Evolutionary conservation across 2,329 filamentous ascomycete species (phyloP).

Genomic region (Epichloe typhina): DNA sequence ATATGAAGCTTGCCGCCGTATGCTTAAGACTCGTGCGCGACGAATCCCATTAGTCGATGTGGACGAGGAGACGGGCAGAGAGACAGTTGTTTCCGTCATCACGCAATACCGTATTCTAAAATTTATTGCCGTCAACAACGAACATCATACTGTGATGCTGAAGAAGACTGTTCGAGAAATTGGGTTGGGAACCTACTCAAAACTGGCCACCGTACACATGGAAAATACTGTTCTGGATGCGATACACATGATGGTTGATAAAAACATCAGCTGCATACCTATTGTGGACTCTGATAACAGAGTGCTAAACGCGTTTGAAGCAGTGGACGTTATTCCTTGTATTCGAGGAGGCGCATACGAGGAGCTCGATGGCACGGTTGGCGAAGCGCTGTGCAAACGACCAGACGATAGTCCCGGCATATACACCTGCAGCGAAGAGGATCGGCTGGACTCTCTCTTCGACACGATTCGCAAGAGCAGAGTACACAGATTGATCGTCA

Average conservation of each 20-base stretch:
- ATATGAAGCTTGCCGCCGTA: slow-evolving; percentile 88
- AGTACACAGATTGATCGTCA: slow-evolving; percentile 83
- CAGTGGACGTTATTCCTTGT: slow-evolving; percentile 90
- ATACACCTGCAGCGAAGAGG: slow-evolving; percentile 85
- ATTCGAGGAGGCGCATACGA: slow-evolving; percentile 92
- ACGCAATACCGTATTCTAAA: slow-evolving; percentile 98
- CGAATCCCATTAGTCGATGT: slow-evolving; percentile 88
- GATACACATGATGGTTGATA: slow-evolving; percentile 82
- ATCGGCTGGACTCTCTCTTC: slow-evolving; percentile 89
- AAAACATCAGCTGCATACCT: slow-evolving; percentile 89
- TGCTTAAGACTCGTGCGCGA: slow-evolving; percentile 86
- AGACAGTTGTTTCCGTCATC: slow-evolving; percentile 91
- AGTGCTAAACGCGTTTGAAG: slow-evolving; percentile 93
- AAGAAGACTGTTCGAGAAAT: slow-evolving; percentile 80
- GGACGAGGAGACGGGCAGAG: slow-evolving; percentile 83
- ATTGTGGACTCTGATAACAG: slow-evolving; percentile 67
- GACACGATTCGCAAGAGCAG: slow-evolving; percentile 91
- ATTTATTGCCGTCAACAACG: slow-evolving; percentile 90
- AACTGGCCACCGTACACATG: slow-evolving; percentile 77
- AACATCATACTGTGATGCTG: slow-evolving; percentile 73
- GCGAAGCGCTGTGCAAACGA: slow-evolving; percentile 76
- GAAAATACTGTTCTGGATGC: slow-evolving; percentile 84
- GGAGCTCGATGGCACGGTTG: slow-evolving; percentile 72
- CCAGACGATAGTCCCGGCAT: slow-evolving; percentile 90
- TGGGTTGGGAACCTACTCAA: slow-evolving; percentile 69